A percentile compares a stretch with the other conserved stretches of the same genome.
phyloP scores from a whole-genome alignment of 176 grass and related monocot species.

The Aechmea fasciata region DNA sequence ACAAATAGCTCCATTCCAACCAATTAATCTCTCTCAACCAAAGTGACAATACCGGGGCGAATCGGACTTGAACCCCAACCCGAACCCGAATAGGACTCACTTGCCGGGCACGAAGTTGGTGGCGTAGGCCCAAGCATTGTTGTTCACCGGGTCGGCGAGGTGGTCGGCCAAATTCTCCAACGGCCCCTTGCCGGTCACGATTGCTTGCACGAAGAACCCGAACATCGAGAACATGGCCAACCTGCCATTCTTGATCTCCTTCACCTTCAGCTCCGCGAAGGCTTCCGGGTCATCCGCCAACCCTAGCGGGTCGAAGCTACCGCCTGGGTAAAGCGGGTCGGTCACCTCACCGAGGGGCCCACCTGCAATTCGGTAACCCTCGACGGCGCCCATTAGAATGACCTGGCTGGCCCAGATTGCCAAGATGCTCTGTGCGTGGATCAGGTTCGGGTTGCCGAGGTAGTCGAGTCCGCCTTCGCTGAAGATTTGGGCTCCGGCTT shows the following conservation, averaged over 20 bases:
- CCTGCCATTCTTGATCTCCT: slow-evolving; percentile 6
- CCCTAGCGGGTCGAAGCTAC: not conserved
- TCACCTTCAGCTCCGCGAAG: slow-evolving; percentile 7
- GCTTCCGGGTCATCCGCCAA: not conserved
- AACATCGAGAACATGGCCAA: slow-evolving; percentile 8
- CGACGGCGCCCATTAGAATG: slow-evolving; percentile 1
- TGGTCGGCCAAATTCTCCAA: not conserved
- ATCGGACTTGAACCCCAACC: too few relatives aligned
- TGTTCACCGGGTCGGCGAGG: not conserved
- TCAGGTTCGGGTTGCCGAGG: slow-evolving; percentile 90
- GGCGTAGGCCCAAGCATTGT: slow-evolving; percentile 3
- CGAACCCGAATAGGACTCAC: too few relatives aligned
- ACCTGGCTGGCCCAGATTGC: not conserved
- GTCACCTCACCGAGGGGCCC: not conserved
- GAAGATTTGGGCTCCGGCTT: slow-evolving; percentile 96
- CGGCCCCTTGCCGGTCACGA: slow-evolving; percentile 2
- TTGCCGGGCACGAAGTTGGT: not conserved
- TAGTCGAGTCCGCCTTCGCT: slow-evolving; percentile 93
- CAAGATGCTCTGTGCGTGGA: slow-evolving; percentile 29
- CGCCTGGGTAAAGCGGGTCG: not conserved
- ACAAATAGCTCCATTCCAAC: too few relatives aligned
- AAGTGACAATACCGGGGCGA: too few relatives aligned
- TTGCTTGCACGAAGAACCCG: slow-evolving; percentile 3
- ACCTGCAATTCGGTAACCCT: not conserved
- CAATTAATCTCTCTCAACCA: too few relatives aligned